Evolutionary conservation across 2,329 filamentous ascomycete species (phyloP).

Genomic region (Penicillium corylophilum): DNA sequence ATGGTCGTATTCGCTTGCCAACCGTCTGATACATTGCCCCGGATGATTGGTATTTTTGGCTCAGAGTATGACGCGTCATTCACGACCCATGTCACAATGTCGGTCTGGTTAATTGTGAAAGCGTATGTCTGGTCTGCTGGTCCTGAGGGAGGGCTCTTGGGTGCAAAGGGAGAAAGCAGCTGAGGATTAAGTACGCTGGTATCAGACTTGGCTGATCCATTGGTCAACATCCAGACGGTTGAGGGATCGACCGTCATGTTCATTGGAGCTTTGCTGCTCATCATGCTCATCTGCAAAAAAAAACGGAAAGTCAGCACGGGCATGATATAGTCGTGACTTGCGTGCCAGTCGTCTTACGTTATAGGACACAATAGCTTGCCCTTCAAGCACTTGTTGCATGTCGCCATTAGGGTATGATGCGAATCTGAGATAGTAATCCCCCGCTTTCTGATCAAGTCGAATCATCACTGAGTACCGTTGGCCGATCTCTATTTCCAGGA

Average conservation of each 20-base stretch:
- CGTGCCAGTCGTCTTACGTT: background rate
- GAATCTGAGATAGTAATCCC: background rate
- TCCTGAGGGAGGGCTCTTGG: background rate
- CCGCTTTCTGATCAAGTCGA: background rate
- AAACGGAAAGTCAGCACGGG: background rate
- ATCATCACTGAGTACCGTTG: background rate
- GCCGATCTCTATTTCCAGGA: background rate
- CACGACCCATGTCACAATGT: background rate
- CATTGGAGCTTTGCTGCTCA: background rate
- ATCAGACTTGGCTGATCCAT: background rate
- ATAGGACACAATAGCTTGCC: background rate
- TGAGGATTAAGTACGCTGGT: background rate
- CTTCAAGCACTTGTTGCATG: background rate
- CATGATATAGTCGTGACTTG: too few relatives aligned
- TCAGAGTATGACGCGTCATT: conserved; percentile 11
- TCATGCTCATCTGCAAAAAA: background rate
- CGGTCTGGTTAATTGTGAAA: background rate
- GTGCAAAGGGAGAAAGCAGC: background rate
- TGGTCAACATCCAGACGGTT: background rate
- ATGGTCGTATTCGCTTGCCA: conserved; percentile 14
- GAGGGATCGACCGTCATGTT: background rate
- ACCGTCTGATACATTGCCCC: conserved; percentile 12
- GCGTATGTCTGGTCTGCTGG: background rate
- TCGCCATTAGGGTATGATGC: background rate
- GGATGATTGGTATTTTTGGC: conserved; percentile 10